These are phyloP conservation scores for Akanthomyces uredinophilus DNA, from an alignment of 2,329 filamentous ascomycete species.

Conservation along the genomic window DNA sequence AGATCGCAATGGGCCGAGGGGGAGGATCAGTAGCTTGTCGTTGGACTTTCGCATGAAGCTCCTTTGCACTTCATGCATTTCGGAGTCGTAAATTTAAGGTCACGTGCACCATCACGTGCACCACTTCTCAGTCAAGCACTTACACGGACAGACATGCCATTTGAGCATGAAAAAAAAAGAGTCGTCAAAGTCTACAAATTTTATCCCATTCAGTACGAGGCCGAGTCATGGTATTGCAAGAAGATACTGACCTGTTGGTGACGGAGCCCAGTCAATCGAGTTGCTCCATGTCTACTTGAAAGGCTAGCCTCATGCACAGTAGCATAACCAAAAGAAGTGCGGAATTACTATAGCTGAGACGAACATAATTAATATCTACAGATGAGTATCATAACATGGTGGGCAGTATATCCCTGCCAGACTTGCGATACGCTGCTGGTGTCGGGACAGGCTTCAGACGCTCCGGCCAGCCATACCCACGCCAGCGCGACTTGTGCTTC, in stretches of 20 bases:
- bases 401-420: neutral
- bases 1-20: neutral
- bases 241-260: too few relatives aligned
- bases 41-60: neutral
- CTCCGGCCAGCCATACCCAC: neutral
- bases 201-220: too few relatives aligned
- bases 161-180: too few relatives aligned
- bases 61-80: neutral
- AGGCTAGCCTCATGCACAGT: too few relatives aligned
- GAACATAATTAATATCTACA: too few relatives aligned
- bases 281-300: too few relatives aligned
- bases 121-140: neutral
- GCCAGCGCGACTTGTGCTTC: neutral
- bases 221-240: too few relatives aligned
- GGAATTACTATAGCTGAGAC: too few relatives aligned
- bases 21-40: neutral
- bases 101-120: conserved; percentile 3
- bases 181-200: too few relatives aligned
- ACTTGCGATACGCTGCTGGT: conserved; percentile 3
- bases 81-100: neutral
- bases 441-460: conserved; percentile 1
- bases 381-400: neutral
- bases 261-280: too few relatives aligned
- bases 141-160: neutral
- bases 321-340: too few relatives aligned